Percentiles rank a stretch among this genome's conserved stretches.
Conservation (phyloP, 1,284 basidiomycete species). For the Cutaneotrichosporon cutaneum region DNA sequence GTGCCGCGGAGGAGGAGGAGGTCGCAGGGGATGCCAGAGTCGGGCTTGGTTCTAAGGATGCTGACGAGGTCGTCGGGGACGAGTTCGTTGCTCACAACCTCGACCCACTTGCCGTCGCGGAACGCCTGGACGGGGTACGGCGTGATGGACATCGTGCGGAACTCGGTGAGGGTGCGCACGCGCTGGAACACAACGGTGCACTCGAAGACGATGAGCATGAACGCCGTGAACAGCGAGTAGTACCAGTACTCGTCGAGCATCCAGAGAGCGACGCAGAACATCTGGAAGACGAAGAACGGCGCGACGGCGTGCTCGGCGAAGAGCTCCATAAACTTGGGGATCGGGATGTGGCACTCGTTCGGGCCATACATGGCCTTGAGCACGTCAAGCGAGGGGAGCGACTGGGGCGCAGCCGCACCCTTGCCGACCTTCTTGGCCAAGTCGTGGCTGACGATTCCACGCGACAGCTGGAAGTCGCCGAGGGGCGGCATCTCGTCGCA, state of each 20-base stretch:
- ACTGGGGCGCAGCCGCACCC: slow-evolving; percentile 1
- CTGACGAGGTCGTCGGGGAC: slow-evolving; percentile 89
- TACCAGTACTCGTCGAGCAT: slow-evolving; percentile 98
- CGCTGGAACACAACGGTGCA: slow-evolving; percentile 97
- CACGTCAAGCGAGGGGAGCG: slow-evolving; percentile 52
- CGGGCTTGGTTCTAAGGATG: slow-evolving; percentile 70
- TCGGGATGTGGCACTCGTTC: slow-evolving; percentile 93
- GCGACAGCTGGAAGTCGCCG: slow-evolving; percentile 64
- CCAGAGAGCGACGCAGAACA: slow-evolving; percentile 95
- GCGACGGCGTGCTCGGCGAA: slow-evolving; percentile 90
- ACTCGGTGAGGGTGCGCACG: slow-evolving; percentile 83
- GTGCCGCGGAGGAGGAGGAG: slow-evolving; percentile 82
- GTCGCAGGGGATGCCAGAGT: slow-evolving; percentile 87
- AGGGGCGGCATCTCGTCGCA: slow-evolving; percentile 72
- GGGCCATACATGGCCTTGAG: slow-evolving; percentile 68
- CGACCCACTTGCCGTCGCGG: slow-evolving; percentile 75
- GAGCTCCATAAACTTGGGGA: slow-evolving; percentile 83
- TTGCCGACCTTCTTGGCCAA: slow-evolving; percentile 10
- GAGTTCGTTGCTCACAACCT: slow-evolving; percentile 76
- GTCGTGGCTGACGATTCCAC: slow-evolving; percentile 53
- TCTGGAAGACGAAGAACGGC: slow-evolving; percentile 93
- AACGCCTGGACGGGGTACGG: slow-evolving; percentile 81
- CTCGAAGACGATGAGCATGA: slow-evolving; percentile 96
- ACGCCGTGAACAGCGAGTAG: slow-evolving; percentile 91
- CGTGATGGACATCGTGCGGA: slow-evolving; percentile 88